These are phyloP conservation scores for Daldinia loculata DNA, from an alignment of 495 filamentous ascomycete genomes.

Conservation along the genomic window DNA sequence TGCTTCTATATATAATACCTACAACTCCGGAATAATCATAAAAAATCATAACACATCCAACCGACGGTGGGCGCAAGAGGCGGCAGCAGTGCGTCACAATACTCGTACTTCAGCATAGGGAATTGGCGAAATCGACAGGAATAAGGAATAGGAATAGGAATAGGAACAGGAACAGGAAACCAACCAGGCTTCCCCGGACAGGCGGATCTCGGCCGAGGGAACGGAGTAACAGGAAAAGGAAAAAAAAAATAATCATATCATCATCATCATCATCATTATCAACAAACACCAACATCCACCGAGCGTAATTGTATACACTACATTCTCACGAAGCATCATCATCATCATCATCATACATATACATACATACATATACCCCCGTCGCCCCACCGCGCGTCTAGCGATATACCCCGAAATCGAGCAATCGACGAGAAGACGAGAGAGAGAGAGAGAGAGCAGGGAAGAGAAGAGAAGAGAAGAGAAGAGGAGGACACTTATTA, in stretches of 20 bases:
- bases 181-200: conserved; percentile 3
- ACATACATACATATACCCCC: conserved; percentile 36
- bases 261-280: background rate
- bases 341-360: background rate
- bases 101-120: conserved; percentile 7
- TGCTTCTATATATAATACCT: background rate
- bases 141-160: conserved; percentile 6
- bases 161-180: background rate
- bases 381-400: conserved; percentile 31
- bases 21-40: conserved; percentile 4
- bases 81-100: conserved; percentile 4
- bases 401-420: conserved; percentile 34
- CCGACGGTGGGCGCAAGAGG: conserved; percentile 12
- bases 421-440: conserved; percentile 17
- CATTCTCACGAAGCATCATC: conserved; percentile 41
- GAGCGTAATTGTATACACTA: conserved; percentile 40
- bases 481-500: background rate
- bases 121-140: background rate
- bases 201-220: conserved; percentile 2
- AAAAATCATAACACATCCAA: conserved; percentile 10
- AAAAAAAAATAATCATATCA: conserved; percentile 13
- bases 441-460: background rate
- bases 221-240: conserved; percentile 13
- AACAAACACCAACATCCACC: conserved; percentile 21
- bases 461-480: background rate